phyloP scores from a whole-genome alignment of 345 rosid genomes.

The Acer negundo region DNA sequence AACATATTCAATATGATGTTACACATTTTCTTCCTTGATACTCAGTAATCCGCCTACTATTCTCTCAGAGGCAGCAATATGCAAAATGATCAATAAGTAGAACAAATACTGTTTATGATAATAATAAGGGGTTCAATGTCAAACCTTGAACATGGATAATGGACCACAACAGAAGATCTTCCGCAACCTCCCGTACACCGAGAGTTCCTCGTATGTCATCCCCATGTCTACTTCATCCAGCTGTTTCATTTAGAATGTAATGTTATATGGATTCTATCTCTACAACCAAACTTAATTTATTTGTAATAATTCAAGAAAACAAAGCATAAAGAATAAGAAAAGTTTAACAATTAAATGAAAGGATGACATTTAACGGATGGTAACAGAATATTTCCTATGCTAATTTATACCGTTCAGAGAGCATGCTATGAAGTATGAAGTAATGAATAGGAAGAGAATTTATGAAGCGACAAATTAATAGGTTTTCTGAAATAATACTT shows the following conservation, averaged over 20 bases:
- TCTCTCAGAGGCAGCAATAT: not conserved
- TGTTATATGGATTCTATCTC: not conserved
- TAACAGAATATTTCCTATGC: not conserved
- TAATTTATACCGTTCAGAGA: not conserved
- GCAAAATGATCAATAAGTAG: not conserved
- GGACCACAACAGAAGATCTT: conserved; percentile 91
- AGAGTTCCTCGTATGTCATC: conserved; percentile 93
- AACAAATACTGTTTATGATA: not conserved
- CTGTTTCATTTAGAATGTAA: conserved; percentile 42
- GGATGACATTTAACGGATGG: not conserved
- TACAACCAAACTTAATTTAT: not conserved
- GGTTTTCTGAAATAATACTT: conserved; percentile 41
- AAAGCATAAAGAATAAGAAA: not conserved
- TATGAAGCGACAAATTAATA: not conserved
- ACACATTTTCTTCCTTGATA: not conserved
- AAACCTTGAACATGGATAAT: conserved; percentile 95
- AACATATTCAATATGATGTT: not conserved
- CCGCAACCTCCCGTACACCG: conserved; percentile 79
- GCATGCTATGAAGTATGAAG: not conserved
- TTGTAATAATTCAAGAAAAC: not conserved
- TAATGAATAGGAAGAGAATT: not conserved
- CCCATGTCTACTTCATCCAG: conserved; percentile 91
- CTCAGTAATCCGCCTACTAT: not conserved
- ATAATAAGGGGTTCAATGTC: conserved; percentile 10
- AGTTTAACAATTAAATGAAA: not conserved